Percentiles rank a stretch among this genome's conserved stretches.
phyloP scores from a whole-genome alignment of 225 moss, liverwort and hornwort species.

The Ulota crispa region DNA sequence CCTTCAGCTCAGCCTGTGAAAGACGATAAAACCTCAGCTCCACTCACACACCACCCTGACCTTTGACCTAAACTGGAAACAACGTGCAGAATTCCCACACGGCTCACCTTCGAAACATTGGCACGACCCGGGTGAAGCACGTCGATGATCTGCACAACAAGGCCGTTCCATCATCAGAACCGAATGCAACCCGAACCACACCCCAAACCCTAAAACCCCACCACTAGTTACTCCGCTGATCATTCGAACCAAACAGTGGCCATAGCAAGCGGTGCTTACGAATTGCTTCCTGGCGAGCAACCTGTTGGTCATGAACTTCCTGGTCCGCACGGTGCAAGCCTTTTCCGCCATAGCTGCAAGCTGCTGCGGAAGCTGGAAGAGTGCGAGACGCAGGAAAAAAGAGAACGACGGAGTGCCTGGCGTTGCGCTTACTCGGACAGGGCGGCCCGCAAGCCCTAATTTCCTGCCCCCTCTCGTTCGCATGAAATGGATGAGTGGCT shows the following conservation, averaged over 20 bases:
- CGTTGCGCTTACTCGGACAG: neutral
- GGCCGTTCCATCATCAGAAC: neutral
- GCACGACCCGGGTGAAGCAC: constrained; percentile 80
- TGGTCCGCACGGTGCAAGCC: constrained; percentile 90
- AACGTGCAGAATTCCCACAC: neutral
- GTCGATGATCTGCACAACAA: constrained; percentile 59
- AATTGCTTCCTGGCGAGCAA: constrained; percentile 83
- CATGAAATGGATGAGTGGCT: no score
- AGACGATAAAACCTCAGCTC: constrained; percentile 2
- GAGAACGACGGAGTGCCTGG: rapidly evolving
- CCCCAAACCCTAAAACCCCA: constrained; percentile 1
- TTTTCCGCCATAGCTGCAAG: constrained; percentile 73
- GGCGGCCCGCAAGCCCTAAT: constrained; percentile 26
- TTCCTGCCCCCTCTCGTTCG: neutral
- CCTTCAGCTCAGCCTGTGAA: constrained; percentile 72
- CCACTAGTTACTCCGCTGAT: neutral
- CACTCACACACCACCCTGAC: neutral
- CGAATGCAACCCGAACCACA: neutral
- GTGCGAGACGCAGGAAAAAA: neutral
- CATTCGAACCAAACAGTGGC: neutral
- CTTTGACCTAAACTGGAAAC: neutral
- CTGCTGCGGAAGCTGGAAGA: neutral
- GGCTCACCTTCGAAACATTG: constrained; percentile 73
- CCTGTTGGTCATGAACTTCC: constrained; percentile 93
- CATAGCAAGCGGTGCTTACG: constrained; percentile 35